Evolutionary conservation across 139 green algal genomes (phyloP), one percentile per base, ranked within the genome.

Genomic region (Mychonastes homosphaera): DNA sequence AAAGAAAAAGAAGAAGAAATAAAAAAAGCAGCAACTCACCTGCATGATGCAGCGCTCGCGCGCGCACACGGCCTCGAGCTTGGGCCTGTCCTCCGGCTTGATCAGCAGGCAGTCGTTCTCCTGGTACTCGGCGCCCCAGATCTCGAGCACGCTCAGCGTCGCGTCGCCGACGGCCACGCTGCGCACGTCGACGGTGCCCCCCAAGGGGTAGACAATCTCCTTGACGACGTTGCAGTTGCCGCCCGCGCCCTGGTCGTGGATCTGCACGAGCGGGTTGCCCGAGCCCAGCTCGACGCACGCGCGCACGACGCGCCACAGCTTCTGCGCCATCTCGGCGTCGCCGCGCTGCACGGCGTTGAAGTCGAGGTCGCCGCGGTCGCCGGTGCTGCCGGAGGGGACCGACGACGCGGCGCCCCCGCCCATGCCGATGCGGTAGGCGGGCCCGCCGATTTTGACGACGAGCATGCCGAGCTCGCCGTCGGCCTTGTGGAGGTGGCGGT

Each of bases 211-310:
- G 63, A 98, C 94, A 74, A 99, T 95, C 79, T 99, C 92, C 84
- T 99, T 99, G 21, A 97, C 87, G 49, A 97, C 90, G 72, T 98
- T 99, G 83, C 92, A 99, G 79, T 99, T 99, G 62, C 92, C 92
- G 55, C 92, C 92, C 4, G 92, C 92, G 50, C 91, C 90, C 71
- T 77, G 79, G 67, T 91, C 83, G 63, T 91, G 83, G 57, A 91
- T 87, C 77, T 88, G 83, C 52, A 96, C 79, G 52, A 97, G 95
- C 24, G 92, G 92, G 79, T 99, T 99, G 5, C 63, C 34, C 8
- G 80, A 70, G 1, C 91, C 93, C 60, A 99, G 43, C 80, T 99
- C 92, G 46, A 97, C 89, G 64, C 92, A 99, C 32, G 80, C 79
- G 16, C 89, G 80, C 52, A 98, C 92, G 46, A 96, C 91, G n/a